Conservation (phyloP, 2,329 filamentous ascomycete species). For the Colletotrichum siamense region DNA sequence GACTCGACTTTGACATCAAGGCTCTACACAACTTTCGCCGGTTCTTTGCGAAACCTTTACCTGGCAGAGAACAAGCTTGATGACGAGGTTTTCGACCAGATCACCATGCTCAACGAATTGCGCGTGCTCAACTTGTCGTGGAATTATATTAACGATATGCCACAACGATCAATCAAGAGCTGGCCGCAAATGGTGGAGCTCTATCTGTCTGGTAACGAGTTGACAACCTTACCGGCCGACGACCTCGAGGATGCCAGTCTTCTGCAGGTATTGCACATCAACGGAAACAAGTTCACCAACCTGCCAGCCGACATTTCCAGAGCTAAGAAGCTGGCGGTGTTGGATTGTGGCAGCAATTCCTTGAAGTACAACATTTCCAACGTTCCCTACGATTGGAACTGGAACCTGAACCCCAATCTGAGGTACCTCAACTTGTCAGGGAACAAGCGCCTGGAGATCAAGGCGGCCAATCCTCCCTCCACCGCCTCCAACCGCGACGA, state of each 20-base stretch:
- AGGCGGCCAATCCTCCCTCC: constrained; percentile 63
- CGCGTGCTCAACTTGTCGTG: constrained; percentile 93
- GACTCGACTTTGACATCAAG: constrained; percentile 87
- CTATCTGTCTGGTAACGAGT: constrained; percentile 93
- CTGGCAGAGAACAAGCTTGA: constrained; percentile 93
- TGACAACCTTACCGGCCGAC: constrained; percentile 90
- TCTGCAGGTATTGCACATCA: constrained; percentile 90
- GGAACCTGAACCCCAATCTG: constrained; percentile 96
- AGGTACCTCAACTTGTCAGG: constrained; percentile 96
- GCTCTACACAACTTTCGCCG: constrained; percentile 85
- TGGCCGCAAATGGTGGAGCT: constrained; percentile 92
- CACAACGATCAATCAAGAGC: constrained; percentile 83
- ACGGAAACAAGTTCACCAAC: constrained; percentile 97
- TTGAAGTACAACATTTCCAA: constrained; percentile 99
- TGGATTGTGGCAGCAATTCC: constrained; percentile 94
- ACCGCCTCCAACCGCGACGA: constrained; percentile 65
- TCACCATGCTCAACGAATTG: constrained; percentile 82
- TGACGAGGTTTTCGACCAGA: constrained; percentile 93
- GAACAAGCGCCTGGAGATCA: constrained; percentile 95
- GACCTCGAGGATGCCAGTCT: constrained; percentile 90
- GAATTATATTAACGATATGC: constrained; percentile 92
- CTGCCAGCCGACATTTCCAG: constrained; percentile 94
- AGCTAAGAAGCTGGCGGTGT: constrained; percentile 86
- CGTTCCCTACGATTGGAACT: constrained; percentile 99
- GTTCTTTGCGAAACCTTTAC: constrained; percentile 82